Conservation (phyloP, 257 asterid species). For the Ligustrum vulgare region DNA sequence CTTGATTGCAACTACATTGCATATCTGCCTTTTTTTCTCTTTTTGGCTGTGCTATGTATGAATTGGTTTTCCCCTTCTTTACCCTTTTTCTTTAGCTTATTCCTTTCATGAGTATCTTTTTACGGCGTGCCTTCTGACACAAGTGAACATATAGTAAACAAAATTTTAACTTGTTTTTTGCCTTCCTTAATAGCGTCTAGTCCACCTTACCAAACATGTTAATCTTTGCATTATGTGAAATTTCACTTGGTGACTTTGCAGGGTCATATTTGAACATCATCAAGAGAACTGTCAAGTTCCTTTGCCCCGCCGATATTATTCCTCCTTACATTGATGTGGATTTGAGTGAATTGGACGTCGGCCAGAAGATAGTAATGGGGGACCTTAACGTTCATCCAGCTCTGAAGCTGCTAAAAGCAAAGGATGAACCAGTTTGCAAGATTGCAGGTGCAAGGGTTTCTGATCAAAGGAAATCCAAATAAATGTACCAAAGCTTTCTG, state of each 20-base stretch:
- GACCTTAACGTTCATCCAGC: conserved; percentile 90
- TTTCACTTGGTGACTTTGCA: conserved; percentile 28
- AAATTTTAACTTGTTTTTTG: too few relatives aligned
- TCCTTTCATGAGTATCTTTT: background rate
- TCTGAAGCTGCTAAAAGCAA: conserved; percentile 50
- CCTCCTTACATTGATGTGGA: conserved; percentile 92
- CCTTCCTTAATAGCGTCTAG: background rate
- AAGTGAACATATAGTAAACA: background rate
- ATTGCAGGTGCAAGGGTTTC: conserved; percentile 46
- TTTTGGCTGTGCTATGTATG: background rate
- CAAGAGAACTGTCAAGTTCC: conserved; percentile 73
- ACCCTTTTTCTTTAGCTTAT: background rate
- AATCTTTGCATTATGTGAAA: background rate
- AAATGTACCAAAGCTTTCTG: background rate
- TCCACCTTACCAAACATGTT: background rate
- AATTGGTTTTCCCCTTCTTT: background rate
- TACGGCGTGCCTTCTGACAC: background rate
- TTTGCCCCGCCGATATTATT: conserved; percentile 84
- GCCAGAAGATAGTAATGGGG: conserved; percentile 73
- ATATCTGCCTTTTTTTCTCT: background rate
- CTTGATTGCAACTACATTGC: background rate
- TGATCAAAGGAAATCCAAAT: conserved; percentile 54
- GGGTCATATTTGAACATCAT: conserved; percentile 77
- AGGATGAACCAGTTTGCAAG: conserved; percentile 49
- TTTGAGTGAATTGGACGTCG: conserved; percentile 82